phyloP scores from a whole-genome alignment of 2,329 filamentous ascomycete genomes.

The Exophiala xenobiotica region DNA sequence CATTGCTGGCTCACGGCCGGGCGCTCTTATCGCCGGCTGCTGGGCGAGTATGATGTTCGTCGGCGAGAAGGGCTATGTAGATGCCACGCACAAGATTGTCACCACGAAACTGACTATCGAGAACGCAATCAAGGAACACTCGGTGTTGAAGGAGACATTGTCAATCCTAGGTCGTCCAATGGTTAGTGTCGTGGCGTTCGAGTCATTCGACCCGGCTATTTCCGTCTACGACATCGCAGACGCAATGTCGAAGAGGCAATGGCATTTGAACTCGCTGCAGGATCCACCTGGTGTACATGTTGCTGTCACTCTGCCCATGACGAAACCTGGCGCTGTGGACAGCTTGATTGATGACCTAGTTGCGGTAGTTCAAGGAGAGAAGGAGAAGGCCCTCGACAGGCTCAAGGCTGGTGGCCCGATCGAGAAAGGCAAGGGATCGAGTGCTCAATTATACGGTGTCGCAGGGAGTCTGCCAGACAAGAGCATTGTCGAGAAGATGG shows the following conservation, averaged over 20 bases:
- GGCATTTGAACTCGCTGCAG: constrained; percentile 95
- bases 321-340: constrained; percentile 75
- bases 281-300: constrained; percentile 89
- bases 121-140: constrained; percentile 68
- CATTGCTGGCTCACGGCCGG: constrained; percentile 86
- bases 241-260: constrained; percentile 77
- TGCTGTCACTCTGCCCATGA: constrained; percentile 76
- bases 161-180: constrained; percentile 80
- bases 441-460: constrained; percentile 88
- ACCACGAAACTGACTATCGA: constrained; percentile 81
- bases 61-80: constrained; percentile 83
- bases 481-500: constrained; percentile 86
- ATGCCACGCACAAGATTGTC: constrained; percentile 84
- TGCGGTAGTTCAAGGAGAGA: constrained; percentile 62
- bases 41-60: constrained; percentile 90
- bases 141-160: constrained; percentile 69
- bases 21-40: constrained; percentile 90
- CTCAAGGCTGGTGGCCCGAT: constrained; percentile 35
- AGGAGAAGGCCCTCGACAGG: constrained; percentile 75
- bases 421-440: constrained; percentile 59
- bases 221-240: constrained; percentile 95
- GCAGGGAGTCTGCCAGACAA: constrained; percentile 95
- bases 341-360: constrained; percentile 70
- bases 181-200: constrained; percentile 88
- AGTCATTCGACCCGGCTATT: constrained; percentile 65